phyloP scores from a whole-genome alignment of 2,329 filamentous ascomycete genomes.

The Fonsecaea pedrosoi region DNA sequence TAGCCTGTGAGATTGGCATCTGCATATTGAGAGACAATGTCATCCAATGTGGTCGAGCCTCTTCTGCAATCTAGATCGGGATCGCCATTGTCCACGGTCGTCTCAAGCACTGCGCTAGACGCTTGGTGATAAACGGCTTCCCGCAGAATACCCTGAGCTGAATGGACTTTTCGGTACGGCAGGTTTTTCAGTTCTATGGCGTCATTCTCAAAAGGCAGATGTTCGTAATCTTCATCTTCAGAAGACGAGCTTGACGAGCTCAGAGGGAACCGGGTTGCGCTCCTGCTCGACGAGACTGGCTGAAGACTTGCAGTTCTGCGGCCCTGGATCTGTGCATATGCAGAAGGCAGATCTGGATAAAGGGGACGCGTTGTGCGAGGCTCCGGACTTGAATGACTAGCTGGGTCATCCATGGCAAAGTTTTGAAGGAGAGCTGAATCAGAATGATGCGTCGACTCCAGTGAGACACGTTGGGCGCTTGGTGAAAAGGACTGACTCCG shows the following conservation, averaged over 20 bases:
- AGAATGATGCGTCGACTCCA: slow-evolving; percentile 28
- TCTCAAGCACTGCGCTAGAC: slow-evolving; percentile 35
- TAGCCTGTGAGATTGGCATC: slow-evolving; percentile 3
- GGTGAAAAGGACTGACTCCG: slow-evolving; percentile 14
- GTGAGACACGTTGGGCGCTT: slow-evolving; percentile 8
- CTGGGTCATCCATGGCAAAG: slow-evolving; percentile 10
- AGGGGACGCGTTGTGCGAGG: slow-evolving; percentile 23
- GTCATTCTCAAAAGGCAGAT: slow-evolving; percentile 10
- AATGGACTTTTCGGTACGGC: slow-evolving; percentile 23
- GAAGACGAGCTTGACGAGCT: slow-evolving; percentile 29
- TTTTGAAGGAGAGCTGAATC: slow-evolving; percentile 25
- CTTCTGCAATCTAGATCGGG: background rate
- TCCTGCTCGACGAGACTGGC: slow-evolving; percentile 4
- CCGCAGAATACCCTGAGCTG: slow-evolving; percentile 29
- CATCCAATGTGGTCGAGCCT: slow-evolving; percentile 28
- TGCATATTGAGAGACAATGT: slow-evolving; percentile 35
- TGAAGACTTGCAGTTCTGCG: slow-evolving; percentile 22
- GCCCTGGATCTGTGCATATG: slow-evolving; percentile 30
- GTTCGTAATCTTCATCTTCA: slow-evolving; percentile 21
- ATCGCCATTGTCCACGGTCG: slow-evolving; percentile 11
- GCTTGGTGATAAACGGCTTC: slow-evolving; percentile 30
- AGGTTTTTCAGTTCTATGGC: slow-evolving; percentile 21
- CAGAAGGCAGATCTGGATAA: slow-evolving; percentile 31
- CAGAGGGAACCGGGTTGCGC: slow-evolving; percentile 27
- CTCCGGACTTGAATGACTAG: slow-evolving; percentile 2